These are phyloP conservation scores for Gnetum montanum DNA, from an alignment of 75 land plant species.

Conservation along the genomic window DNA sequence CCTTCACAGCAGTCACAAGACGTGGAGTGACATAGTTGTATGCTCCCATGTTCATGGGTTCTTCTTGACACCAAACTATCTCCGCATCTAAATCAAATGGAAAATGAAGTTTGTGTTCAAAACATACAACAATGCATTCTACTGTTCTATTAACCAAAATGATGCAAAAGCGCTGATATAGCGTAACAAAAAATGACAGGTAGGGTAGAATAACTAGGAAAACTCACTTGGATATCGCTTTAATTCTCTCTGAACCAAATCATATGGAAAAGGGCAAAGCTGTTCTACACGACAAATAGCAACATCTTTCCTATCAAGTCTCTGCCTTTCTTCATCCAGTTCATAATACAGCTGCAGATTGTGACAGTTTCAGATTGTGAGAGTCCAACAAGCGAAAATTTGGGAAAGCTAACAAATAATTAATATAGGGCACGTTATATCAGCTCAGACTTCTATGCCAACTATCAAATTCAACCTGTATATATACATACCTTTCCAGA, in stretches of 20 bases:
- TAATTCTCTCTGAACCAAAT: constrained; percentile 78
- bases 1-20: constrained; percentile 61
- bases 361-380: neutral
- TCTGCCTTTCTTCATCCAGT: constrained; percentile 75
- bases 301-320: constrained; percentile 40
- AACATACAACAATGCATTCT: too few species aligned
- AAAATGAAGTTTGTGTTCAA: too few species aligned
- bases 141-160: too few species aligned
- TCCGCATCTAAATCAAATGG: constrained; percentile 60
- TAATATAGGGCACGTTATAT: too few species aligned
- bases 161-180: too few species aligned
- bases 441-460: too few species aligned
- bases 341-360: constrained; percentile 89
- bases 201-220: neutral
- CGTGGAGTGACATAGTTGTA: constrained; percentile 66
- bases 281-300: constrained; percentile 95
- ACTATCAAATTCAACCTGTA: neutral
- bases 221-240: constrained; percentile 87
- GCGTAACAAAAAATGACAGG: too few species aligned
- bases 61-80: constrained; percentile 96
- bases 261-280: constrained; percentile 91
- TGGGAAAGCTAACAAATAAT: too few species aligned
- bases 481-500: constrained; percentile 69
- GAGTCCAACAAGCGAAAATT: too few species aligned
- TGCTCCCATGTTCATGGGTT: constrained; percentile 97